Conservation (phyloP, 371 early-diverging fungal species). For the Mucor mucedo region DNA sequence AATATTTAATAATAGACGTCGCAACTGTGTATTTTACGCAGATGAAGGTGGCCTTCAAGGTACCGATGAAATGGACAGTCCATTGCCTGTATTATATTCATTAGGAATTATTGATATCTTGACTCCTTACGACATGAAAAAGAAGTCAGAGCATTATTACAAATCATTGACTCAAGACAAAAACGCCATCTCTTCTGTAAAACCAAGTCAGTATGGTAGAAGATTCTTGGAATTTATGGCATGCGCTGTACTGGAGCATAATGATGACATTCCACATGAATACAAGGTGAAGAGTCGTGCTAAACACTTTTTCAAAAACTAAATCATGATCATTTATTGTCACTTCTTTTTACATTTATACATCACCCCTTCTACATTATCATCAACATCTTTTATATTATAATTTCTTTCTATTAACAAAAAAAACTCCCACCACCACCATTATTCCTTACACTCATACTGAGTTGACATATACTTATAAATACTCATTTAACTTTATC, state of each 20-base stretch:
- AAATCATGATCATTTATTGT: not conserved
- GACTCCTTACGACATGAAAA: conserved; percentile 92
- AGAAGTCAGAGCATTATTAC: conserved; percentile 89
- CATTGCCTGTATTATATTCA: conserved; percentile 82
- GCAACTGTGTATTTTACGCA: conserved; percentile 82
- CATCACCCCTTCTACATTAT: not conserved
- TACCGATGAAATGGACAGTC: conserved; percentile 75
- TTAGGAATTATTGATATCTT: conserved; percentile 97
- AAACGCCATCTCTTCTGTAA: conserved; percentile 88
- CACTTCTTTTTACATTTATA: not conserved
- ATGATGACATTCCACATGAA: conserved; percentile 51
- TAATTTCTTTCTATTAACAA: no score
- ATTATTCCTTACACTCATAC: no score
- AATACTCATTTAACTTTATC: no score
- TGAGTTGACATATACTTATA: no score
- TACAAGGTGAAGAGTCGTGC: conserved; percentile 24
- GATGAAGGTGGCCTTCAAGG: conserved; percentile 92
- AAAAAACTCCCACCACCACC: no score
- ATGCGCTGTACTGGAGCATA: conserved; percentile 42
- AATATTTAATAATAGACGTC: conserved; percentile 46
- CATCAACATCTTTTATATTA: no score
- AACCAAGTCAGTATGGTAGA: conserved; percentile 84
- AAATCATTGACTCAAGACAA: conserved; percentile 82
- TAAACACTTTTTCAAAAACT: conserved; percentile 15
- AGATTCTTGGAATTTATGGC: conserved; percentile 92